A percentile compares a stretch with the other conserved stretches of the same genome.
Evolutionary conservation across 2,329 filamentous ascomycete genomes (phyloP).

Genomic region (Fusarium sacchari): DNA sequence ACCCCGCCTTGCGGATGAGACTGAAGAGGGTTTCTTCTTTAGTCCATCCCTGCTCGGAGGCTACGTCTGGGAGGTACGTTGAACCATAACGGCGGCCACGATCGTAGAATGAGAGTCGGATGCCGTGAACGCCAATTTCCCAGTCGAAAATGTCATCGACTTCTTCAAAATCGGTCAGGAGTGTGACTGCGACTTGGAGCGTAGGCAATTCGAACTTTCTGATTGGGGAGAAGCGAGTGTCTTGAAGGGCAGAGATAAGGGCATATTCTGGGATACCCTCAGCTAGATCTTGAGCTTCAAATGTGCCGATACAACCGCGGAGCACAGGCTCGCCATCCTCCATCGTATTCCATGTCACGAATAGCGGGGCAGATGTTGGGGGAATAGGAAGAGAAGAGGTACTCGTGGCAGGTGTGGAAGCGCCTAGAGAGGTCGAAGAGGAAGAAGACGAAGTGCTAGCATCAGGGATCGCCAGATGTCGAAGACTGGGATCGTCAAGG

Average conservation of each 20-base stretch:
- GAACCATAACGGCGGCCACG: conserved; percentile 79
- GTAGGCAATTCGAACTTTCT: conserved; percentile 62
- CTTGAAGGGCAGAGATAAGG: conserved; percentile 77
- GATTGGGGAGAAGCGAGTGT: conserved; percentile 70
- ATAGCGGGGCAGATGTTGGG: conserved; percentile 74
- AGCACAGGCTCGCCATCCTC: conserved; percentile 63
- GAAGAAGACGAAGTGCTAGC: conserved; percentile 49
- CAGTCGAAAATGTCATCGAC: conserved; percentile 81
- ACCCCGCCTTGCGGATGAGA: conserved; percentile 94
- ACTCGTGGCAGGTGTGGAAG: conserved; percentile 58
- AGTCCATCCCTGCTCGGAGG: conserved; percentile 91
- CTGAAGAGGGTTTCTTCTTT: conserved; percentile 92
- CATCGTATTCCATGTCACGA: conserved; percentile 93
- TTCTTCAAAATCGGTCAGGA: conserved; percentile 87
- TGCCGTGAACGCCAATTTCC: conserved; percentile 85
- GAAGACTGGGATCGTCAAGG: conserved; percentile 55
- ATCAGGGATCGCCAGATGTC: conserved; percentile 51
- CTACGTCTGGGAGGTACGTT: conserved; percentile 93
- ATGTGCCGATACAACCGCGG: conserved; percentile 96
- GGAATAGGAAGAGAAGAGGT: conserved; percentile 52
- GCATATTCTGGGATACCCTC: conserved; percentile 82
- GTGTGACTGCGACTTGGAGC: conserved; percentile 76
- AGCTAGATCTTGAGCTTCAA: conserved; percentile 79
- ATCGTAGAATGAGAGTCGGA: conserved; percentile 86
- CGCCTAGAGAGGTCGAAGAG: conserved; percentile 55